Evolutionary conservation across 495 filamentous ascomycete genomes (phyloP).

Genomic region (Gamarada debralockiae): DNA sequence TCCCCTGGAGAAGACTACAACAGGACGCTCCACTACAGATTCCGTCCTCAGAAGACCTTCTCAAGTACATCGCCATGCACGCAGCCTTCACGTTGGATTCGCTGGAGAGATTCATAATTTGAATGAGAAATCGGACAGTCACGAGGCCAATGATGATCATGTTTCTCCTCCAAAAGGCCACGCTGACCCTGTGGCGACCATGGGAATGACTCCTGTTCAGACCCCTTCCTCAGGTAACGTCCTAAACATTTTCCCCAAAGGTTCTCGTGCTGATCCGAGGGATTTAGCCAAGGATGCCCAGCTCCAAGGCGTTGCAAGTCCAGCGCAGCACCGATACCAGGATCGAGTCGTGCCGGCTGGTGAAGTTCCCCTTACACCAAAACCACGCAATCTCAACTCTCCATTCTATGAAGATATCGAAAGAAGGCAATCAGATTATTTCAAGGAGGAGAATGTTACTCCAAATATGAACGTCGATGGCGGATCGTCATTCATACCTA

Average conservation of each 20-base stretch:
- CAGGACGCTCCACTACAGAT: background rate
- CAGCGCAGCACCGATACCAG: background rate
- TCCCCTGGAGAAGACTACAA: background rate
- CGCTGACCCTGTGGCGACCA: background rate
- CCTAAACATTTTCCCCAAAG: too few relatives aligned
- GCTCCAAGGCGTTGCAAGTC: background rate
- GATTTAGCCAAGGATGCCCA: background rate
- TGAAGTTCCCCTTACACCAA: conserved; percentile 4
- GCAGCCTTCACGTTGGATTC: conserved; percentile 52
- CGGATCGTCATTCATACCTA: background rate
- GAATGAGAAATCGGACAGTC: background rate
- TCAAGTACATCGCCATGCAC: conserved; percentile 12
- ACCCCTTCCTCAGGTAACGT: background rate
- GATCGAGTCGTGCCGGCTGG: background rate
- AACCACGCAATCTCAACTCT: conserved; percentile 30
- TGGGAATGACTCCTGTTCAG: background rate
- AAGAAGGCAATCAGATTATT: conserved; percentile 11
- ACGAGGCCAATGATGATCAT: background rate
- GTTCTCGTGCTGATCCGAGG: too few relatives aligned
- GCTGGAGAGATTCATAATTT: conserved; percentile 30
- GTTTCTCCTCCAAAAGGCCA: background rate
- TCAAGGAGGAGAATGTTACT: background rate
- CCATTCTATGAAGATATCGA: conserved; percentile 26
- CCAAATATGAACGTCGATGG: background rate
- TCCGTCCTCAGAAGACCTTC: conserved; percentile 5